A percentile compares a stretch with the other conserved stretches of the same genome.
Conservation (phyloP, 345 rosid genomes). For the Cardamine resedifolia region DNA sequence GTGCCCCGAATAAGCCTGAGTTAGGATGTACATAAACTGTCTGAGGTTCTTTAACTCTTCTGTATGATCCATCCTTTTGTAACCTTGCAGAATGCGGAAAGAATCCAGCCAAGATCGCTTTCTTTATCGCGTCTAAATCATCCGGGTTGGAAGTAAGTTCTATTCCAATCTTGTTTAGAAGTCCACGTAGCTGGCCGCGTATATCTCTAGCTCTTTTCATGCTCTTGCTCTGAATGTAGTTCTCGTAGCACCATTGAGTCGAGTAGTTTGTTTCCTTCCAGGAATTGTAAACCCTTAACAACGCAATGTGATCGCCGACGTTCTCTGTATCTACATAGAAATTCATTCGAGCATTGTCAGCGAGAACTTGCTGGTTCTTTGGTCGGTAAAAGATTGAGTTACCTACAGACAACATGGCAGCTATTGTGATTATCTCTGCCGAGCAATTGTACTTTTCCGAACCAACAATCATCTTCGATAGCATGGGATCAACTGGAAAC, state of each 20-base stretch:
- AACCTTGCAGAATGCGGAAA: slow-evolving; percentile 84
- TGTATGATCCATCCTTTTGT: slow-evolving; percentile 80
- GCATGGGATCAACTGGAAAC: slow-evolving; percentile 93
- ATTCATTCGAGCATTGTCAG: slow-evolving; percentile 83
- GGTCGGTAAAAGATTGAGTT: slow-evolving; percentile 92
- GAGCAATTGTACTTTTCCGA: slow-evolving; percentile 81
- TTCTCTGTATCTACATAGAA: slow-evolving; percentile 64
- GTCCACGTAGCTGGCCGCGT: slow-evolving; percentile 80
- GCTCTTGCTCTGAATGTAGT: slow-evolving; percentile 92
- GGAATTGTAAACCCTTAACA: slow-evolving; percentile 75
- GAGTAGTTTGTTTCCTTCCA: slow-evolving; percentile 92
- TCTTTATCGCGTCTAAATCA: slow-evolving; percentile 77
- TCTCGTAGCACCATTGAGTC: slow-evolving; percentile 93
- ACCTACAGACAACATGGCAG: slow-evolving; percentile 89
- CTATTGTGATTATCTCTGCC: slow-evolving; percentile 73
- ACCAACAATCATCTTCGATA: slow-evolving; percentile 86
- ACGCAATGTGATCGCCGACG: slow-evolving; percentile 88
- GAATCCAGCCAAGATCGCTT: slow-evolving; percentile 86
- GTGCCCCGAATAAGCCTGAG: slow-evolving; percentile 67
- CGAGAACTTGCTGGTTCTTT: slow-evolving; percentile 84
- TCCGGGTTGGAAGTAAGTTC: slow-evolving; percentile 56
- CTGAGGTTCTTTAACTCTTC: slow-evolving; percentile 86
- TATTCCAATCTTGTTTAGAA: slow-evolving; percentile 86
- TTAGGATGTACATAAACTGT: slow-evolving; percentile 88
- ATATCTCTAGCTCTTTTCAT: slow-evolving; percentile 95